phyloP scores from a whole-genome alignment of 306 rosid species.

The Hippophae gyantsensis region DNA sequence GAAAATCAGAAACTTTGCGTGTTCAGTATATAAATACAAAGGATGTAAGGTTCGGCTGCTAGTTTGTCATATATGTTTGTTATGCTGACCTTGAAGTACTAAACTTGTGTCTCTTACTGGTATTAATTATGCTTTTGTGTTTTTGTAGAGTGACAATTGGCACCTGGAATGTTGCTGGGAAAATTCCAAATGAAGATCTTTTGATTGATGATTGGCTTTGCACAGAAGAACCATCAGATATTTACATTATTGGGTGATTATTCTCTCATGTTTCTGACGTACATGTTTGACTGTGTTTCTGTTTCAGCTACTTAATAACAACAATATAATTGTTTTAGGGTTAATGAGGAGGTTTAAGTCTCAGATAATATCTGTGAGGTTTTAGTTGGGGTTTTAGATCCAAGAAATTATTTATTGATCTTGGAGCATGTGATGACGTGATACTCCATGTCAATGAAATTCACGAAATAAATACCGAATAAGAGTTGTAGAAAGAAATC shows the following conservation, averaged over 20 bases:
- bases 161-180: slow-evolving; percentile 95
- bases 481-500: too few species aligned
- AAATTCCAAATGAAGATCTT: slow-evolving; percentile 53
- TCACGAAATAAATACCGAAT: too few species aligned
- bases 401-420: too few species aligned
- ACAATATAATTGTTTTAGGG: neutral
- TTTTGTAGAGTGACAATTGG: slow-evolving; percentile 67
- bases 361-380: neutral
- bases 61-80: slow-evolving; percentile 12
- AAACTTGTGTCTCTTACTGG: slow-evolving; percentile 15
- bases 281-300: neutral
- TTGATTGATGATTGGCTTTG: slow-evolving; percentile 81
- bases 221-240: slow-evolving; percentile 62
- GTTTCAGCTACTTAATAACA: too few species aligned
- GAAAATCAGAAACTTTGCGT: slow-evolving; percentile 92
- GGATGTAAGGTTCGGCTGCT: slow-evolving; percentile 67
- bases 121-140: slow-evolving; percentile 22
- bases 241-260: slow-evolving; percentile 82
- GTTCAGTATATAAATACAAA: slow-evolving; percentile 84
- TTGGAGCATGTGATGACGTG: too few species aligned
- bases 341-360: neutral
- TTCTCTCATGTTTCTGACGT: neutral
- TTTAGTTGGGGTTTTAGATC: too few species aligned
- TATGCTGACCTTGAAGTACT: slow-evolving; percentile 9
- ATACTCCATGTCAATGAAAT: too few species aligned